Evolutionary conservation across 805 yeast species (phyloP), one percentile per base, ranked within the genome.

Genomic region (Cyberlindnera bimundalis): DNA sequence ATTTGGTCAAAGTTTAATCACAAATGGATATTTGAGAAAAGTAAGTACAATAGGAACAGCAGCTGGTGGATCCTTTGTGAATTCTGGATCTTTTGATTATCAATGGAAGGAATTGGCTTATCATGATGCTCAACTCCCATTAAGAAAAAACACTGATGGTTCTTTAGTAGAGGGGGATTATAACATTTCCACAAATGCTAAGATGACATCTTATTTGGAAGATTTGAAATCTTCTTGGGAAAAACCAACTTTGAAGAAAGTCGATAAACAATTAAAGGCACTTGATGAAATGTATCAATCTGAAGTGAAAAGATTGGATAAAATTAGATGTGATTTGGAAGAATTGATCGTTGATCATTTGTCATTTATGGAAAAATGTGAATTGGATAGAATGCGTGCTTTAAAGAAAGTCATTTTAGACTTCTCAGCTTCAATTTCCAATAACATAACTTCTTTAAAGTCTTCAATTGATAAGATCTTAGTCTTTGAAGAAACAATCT

Each of bases 81-180:
- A 84, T 59, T 78, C 88, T 16, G 76, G 88, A 3, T 81, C 79
- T 40, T 78, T 81, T 59, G 71, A 67, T 53, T 87, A 86, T 56
- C 96, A 86, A 61, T 88, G 96, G 96, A 81, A 78, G 46, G 79
- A 79, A 4, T 62, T 70, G 44, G 84, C 85, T 1, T 84, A 75
- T 56, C 78, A 74, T 46, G 65, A 76, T 33, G 78, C 80, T 3
- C 70, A 41, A 9, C 14, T 66, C 10, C 58, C 62, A 30, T 12
- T 43, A 23, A 37, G 37, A 14, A 39, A 29, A 32, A 29, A 37
- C 17, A 13, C 39, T 2, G 51, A 45, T 23, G 46, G 37, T n/a
- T 33, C 40, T 24, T 29, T 46, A 16, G 57, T 57, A 5, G 50
- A 53, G 14, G 60, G 55, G 3, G 62, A 67, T 19, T 64, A 59